Percentiles rank a stretch among this genome's conserved stretches.
Conservation (phyloP, 495 filamentous ascomycete genomes). For the Talaromyces proteolyticus region DNA sequence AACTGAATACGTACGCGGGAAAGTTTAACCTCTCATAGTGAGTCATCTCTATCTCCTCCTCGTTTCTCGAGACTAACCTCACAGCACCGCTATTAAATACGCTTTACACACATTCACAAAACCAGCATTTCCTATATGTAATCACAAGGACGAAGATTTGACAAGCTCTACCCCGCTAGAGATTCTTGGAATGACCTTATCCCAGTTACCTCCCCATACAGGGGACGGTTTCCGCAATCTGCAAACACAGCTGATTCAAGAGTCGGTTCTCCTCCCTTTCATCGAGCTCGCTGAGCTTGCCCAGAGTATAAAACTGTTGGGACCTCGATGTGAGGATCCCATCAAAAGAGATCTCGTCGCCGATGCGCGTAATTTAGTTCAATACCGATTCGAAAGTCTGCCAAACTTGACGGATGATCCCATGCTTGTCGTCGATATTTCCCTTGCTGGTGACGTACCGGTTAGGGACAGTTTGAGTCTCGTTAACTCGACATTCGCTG, state of each 20-base stretch:
- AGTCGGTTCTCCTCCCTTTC: neutral
- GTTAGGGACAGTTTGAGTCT: neutral
- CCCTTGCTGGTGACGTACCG: neutral
- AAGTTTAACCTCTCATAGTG: conserved; percentile 4
- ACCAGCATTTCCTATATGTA: conserved; percentile 5
- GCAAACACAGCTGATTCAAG: neutral
- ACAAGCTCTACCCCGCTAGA: neutral
- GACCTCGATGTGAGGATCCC: neutral
- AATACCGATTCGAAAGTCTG: conserved; percentile 6
- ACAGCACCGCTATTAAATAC: conserved; percentile 3
- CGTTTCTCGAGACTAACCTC: too few species aligned
- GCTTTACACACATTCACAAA: conserved; percentile 6
- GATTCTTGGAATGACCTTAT: neutral
- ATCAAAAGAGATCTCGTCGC: neutral
- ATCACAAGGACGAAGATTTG: neutral
- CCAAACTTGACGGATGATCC: conserved; percentile 1
- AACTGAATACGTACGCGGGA: neutral
- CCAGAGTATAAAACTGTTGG: neutral
- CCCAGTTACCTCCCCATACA: neutral
- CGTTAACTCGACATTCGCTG: neutral
- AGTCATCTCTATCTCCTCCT: neutral
- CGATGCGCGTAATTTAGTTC: conserved; percentile 5
- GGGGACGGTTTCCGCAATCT: neutral
- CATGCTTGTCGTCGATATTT: neutral
- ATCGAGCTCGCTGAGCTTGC: conserved; percentile 1